Evolutionary conservation across 805 yeast genomes (phyloP), one percentile per base, ranked within the genome.

Genomic region (Nakazawaea laoshanensis): DNA sequence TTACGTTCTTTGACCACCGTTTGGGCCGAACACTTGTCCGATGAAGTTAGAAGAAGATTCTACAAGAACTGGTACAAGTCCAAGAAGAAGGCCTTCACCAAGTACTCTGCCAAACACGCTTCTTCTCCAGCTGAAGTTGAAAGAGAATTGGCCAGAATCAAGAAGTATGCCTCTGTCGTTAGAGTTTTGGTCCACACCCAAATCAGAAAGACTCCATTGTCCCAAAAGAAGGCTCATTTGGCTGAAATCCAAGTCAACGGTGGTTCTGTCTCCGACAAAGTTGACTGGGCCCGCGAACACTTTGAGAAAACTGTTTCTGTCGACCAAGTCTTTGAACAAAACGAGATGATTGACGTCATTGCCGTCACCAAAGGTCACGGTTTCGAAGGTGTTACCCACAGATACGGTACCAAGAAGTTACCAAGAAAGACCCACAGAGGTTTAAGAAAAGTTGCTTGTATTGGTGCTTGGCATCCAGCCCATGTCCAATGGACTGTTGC

Each of bases 371-470:
- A 84, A 80, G 99, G 99, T 92, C 96, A 92, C 79, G 99, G 99
- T 80, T 88, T 84, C 86, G 98, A 92, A 75, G 99, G 99, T 88
- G 96, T 89, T 61, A 92, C 99, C 77, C 96, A 88, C 87, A 86
- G 99, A 85, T 92, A 97, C 97, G 99, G 99, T 67, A 92, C 98
- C 83, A 94, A 88, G 88, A 88, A 83, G 80, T 77, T 92, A 57
- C 98, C 99, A 74, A 87, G 99, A 78, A 92, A 92, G 94, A 92
- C 99, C 68, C 99, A 92, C 74, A 88, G 97, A 84, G 99, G 99
- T 89, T 77, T 89, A 67, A 87, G 99, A 82, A 92, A 92, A 86
- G 99, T 92, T 73, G 99, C 98, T 64, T 92, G 99, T 86, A 92
- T 92, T 63, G 99, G 99, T 81, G 96, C 99, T 65, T 92, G 99